phyloP scores from a whole-genome alignment of 2,329 filamentous ascomycete species.

The Mycosphaerella arachidis region DNA sequence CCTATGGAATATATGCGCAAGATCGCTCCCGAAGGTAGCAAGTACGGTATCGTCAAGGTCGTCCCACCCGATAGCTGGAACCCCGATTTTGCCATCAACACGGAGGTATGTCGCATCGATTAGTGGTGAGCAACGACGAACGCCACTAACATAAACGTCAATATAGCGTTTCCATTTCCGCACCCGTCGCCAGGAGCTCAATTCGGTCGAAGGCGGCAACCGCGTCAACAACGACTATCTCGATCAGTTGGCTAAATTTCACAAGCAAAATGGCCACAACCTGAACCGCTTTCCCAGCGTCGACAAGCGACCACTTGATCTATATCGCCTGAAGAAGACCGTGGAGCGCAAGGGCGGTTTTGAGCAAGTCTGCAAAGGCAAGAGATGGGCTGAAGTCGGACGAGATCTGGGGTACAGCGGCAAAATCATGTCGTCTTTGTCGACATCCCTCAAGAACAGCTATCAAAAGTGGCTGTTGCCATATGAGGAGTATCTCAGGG shows the following conservation, averaged over 20 bases:
- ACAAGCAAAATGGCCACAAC: constrained; percentile 93
- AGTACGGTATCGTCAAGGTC: constrained; percentile 92
- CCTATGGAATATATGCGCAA: constrained; percentile 91
- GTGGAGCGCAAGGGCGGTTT: constrained; percentile 94
- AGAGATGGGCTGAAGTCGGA: constrained; percentile 99
- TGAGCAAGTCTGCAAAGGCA: constrained; percentile 91
- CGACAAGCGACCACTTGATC: constrained; percentile 91
- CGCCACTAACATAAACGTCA: constrained; percentile 24
- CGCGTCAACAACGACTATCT: constrained; percentile 94
- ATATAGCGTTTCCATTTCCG: constrained; percentile 89
- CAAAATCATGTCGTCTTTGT: constrained; percentile 99
- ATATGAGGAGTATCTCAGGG: constrained; percentile 87
- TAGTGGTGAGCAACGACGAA: background rate
- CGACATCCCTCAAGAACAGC: constrained; percentile 95
- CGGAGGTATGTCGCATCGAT: constrained; percentile 64
- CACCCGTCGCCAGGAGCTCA: constrained; percentile 92
- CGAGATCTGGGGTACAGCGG: constrained; percentile 95
- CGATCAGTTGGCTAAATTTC: constrained; percentile 90
- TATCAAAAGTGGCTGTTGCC: constrained; percentile 96
- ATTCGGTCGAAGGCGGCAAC: constrained; percentile 96
- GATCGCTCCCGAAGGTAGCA: constrained; percentile 77
- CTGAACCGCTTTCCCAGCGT: constrained; percentile 92
- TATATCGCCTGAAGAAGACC: constrained; percentile 94
- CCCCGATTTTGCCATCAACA: constrained; percentile 92
- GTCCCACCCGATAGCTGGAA: constrained; percentile 93